Conservation (phyloP, 495 filamentous ascomycete species). For the Annulohypoxylon bovei region DNA sequence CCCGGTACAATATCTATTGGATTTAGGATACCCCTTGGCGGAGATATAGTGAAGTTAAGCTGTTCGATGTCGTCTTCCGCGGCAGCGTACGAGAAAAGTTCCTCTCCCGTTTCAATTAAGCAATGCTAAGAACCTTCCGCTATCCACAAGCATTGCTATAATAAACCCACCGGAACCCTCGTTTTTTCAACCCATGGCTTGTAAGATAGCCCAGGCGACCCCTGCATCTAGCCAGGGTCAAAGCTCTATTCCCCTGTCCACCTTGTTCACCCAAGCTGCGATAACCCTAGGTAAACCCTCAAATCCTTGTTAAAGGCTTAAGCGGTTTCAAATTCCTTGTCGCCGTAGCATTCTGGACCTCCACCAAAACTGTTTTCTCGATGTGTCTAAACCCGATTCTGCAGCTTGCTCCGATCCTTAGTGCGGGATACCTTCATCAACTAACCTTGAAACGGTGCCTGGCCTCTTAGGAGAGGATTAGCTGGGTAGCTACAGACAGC, state of each 20-base stretch:
- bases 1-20: neutral
- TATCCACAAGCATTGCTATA: conserved; percentile 38
- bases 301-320: conserved; percentile 21
- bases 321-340: conserved; percentile 36
- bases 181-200: conserved; percentile 10
- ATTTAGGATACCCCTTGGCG: neutral
- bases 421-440: conserved; percentile 37
- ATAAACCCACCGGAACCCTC: conserved; percentile 14
- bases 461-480: neutral
- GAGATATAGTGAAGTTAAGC: neutral
- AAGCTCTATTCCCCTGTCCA: conserved; percentile 33
- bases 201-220: conserved; percentile 16
- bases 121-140: conserved; percentile 30
- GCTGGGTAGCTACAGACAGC: conserved; percentile 3
- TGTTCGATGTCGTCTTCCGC: conserved; percentile 8
- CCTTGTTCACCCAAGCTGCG: conserved; percentile 4
- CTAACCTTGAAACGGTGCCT: conserved; percentile 36
- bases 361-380: conserved; percentile 24
- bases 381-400: conserved; percentile 39
- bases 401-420: conserved; percentile 34
- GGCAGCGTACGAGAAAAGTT: conserved; percentile 32
- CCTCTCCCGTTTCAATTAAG: conserved; percentile 37
- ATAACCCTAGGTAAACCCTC: conserved; percentile 11
- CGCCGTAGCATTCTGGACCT: conserved; percentile 38
- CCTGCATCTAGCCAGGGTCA: conserved; percentile 29